These are phyloP conservation scores for Zymoseptoria pseudotritici DNA, from an alignment of 2,329 filamentous ascomycete species.

Conservation along the genomic window DNA sequence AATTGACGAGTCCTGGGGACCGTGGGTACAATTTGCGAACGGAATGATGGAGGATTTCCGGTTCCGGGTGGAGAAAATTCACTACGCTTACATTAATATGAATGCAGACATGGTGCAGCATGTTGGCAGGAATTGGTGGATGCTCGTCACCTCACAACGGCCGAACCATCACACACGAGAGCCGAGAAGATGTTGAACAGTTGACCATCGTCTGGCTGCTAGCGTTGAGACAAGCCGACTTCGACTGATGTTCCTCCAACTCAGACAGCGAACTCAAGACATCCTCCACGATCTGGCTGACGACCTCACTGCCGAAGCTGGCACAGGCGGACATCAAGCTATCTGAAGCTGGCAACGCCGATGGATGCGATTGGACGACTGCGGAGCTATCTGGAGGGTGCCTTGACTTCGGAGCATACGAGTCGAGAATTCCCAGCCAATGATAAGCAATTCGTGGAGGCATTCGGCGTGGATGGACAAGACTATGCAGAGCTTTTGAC, in stretches of 20 bases:
- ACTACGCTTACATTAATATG: no score
- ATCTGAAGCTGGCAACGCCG: conserved; percentile 42
- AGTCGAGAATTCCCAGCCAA: conserved; percentile 49
- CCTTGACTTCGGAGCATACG: conserved; percentile 43
- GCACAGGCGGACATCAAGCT: conserved; percentile 40
- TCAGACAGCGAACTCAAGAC: conserved; percentile 8
- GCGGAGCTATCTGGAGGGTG: conserved; percentile 53
- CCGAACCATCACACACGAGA: no score
- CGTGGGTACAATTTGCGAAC: no score
- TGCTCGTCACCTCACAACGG: no score
- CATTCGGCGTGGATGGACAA: conserved; percentile 45
- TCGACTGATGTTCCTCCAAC: conserved; percentile 10
- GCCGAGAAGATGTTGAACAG: no score
- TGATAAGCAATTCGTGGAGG: conserved; percentile 58
- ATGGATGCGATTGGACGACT: conserved; percentile 51
- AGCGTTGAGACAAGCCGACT: no score
- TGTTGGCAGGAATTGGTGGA: no score
- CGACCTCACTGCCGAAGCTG: conserved; percentile 43
- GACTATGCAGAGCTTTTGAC: conserved; percentile 54
- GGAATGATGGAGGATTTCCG: no score
- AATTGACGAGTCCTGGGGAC: no score
- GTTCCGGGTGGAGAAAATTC: no score
- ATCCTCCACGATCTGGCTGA: conserved; percentile 9
- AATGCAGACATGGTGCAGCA: no score
- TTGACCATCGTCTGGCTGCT: no score